Evolutionary conservation across 78 protist genomes (phyloP), one percentile per base, ranked within the genome.

Genomic region (Tieghemostelium lacteum): DNA sequence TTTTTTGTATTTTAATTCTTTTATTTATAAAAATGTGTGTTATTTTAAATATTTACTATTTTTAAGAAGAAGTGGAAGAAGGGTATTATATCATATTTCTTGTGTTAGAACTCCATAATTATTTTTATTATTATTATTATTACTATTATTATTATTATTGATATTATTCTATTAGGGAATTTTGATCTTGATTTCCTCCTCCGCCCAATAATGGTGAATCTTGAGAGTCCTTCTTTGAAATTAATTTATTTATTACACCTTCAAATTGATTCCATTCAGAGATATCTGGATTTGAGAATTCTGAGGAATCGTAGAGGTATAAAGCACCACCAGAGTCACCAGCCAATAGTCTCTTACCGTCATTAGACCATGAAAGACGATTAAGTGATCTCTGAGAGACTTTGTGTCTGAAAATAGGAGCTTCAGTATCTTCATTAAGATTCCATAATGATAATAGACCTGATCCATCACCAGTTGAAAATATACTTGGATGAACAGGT

Each of bases 401-500:
- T 71, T 80, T 80, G 61, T 40, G 55, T 26, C 88, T 57, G 67
- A 66, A 50, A 26, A 80, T 80, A 14, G 88, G 88, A 17, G 88
- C 75, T 39, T 80, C 88, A 8, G 64, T 50, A 45, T 73, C 76
- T 28, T 69, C 65, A 29, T 63, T 73, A 31, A 94, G 10, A 73
- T 96, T 93, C 96, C 96, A 96, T 29, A 96, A 50, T 19, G 85
- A 50, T 3, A 96, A 71, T 1, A 28, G 24, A n/a, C 95, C 92
- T n/a, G 66, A 20, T 12, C 96, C 97, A 33, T 93, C 97, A 40
- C 87, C 95, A 14, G 96, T 58, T 0, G 96, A 91, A 40, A 96
- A 94, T 1, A 96, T 54, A 0, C 94, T 74, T 31, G 97, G 97
- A 58, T 85, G 91, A n/a, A 78, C 85, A 7, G 97, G 97, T 45